Evolutionary conservation across 2,329 filamentous ascomycete genomes (phyloP).

Genomic region (Sporothrix brunneoviolacea): DNA sequence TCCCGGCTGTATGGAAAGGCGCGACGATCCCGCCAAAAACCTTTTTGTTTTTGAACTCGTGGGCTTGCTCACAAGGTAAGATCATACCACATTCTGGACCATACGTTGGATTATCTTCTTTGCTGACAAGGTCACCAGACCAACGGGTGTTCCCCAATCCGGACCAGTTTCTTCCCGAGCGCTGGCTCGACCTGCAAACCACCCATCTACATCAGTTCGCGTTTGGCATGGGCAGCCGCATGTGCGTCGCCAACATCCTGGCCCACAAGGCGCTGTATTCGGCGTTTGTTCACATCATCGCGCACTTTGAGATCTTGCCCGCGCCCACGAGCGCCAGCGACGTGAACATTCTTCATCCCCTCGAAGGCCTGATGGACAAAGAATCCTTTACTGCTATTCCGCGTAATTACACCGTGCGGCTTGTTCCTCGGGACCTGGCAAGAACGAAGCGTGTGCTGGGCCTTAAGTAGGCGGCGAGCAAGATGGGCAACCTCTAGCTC

Average conservation of each 20-base stretch:
- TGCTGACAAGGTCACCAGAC: constrained; percentile 30
- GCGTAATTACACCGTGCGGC: too few relatives aligned
- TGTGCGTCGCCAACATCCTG: neutral
- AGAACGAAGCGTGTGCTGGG: too few relatives aligned
- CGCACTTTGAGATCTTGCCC: neutral
- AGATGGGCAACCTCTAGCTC: too few relatives aligned
- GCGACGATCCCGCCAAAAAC: constrained; percentile 65
- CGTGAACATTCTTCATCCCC: too few relatives aligned
- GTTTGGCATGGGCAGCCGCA: constrained; percentile 4
- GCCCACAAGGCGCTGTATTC: constrained; percentile 3
- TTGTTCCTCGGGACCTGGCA: too few relatives aligned
- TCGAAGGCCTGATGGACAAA: too few relatives aligned
- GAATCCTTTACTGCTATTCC: too few relatives aligned
- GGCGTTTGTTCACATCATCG: neutral
- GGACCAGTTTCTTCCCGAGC: constrained; percentile 57
- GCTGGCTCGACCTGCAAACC: constrained; percentile 44
- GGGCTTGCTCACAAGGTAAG: constrained; percentile 4
- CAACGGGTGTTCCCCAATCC: constrained; percentile 58
- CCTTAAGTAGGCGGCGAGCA: too few relatives aligned
- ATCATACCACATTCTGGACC: neutral
- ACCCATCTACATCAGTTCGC: neutral
- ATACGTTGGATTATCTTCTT: neutral
- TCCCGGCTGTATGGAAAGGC: constrained; percentile 60
- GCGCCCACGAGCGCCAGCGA: too few relatives aligned
- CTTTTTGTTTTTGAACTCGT: constrained; percentile 60